phyloP scores from a whole-genome alignment of 2,329 filamentous ascomycete species.

The Neofusicoccum umdonicola region DNA sequence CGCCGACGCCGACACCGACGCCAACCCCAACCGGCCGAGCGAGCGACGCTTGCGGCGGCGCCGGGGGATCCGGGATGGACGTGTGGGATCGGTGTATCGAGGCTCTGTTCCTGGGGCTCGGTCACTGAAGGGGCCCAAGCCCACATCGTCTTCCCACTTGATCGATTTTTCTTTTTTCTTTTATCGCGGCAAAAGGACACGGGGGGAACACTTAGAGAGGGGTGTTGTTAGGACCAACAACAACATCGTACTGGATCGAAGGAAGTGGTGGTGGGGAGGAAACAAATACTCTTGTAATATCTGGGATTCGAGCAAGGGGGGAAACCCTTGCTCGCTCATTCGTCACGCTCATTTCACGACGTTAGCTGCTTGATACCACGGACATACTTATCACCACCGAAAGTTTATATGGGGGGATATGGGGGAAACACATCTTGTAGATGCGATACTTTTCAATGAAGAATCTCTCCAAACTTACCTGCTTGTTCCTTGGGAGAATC shows the following conservation, averaged over 20 bases:
- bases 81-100: slow-evolving; percentile 14
- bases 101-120: background rate
- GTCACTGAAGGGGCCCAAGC: background rate
- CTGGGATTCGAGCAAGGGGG: background rate
- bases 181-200: background rate
- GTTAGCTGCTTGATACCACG: slow-evolving; percentile 3
- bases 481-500: no score
- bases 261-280: background rate
- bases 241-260: no score
- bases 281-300: background rate
- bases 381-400: background rate
- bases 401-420: no score
- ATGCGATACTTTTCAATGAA: no score
- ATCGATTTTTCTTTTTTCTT: background rate
- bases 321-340: background rate
- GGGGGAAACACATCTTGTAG: no score
- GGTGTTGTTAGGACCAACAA: no score
- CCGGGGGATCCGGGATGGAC: background rate
- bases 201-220: no score
- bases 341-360: background rate
- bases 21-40: background rate
- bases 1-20: background rate
- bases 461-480: no score
- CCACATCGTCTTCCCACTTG: background rate
- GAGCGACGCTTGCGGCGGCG: background rate